Base-by-base conservation (phyloP, 108 stramenopile genomes). In the Skeletonema costatum region DNA sequence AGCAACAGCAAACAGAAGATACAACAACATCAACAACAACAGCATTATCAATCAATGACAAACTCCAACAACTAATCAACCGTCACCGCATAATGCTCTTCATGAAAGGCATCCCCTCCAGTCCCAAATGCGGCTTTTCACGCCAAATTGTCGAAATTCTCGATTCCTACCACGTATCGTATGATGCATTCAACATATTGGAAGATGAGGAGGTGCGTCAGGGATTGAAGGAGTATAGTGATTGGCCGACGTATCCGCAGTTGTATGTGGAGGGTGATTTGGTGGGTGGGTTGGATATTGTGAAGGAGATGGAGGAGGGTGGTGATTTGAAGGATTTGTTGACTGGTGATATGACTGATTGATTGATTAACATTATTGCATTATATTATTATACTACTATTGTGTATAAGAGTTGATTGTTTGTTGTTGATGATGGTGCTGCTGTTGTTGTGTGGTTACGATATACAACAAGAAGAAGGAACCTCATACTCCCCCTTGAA, bases 171-270 rank as follows among this genome's bases (percentile, higher is more conserved):
- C 56, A 73, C 3, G 86, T 96, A 33, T 74, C 86, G 4, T 99
- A 93, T 72, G 94, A 91, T 68, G 76, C 89, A 53, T 97, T 97
- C 56, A 85, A 97, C 73, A 94, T 97, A 64, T 71, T 97, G 0
- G 80, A 91, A 74, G 95, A 97, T 80, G 84, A 95, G 33, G 92
- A 93, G n/a, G 94, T 98, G 16, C 87, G 98, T 30, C 86, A 95
- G 80, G 97, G 94, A 14, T 80, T 98, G 59, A 98, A 98, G 76
- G 77, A 74, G 41, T 98, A 79, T 64, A 77, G 74, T 61, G 92
- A 98, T 75, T 99, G 98, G 98, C 97, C 96, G n/a, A 99, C 98
- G 4, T 99, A 87, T 80, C 98, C 97, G 7, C 97, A 98, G 85
- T 71, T 98, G 21, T 99, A 98, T 85, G 93, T 94, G 16, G 88